Percentiles rank a stretch among this genome's conserved stretches.
Evolutionary conservation across 129 eudicot species (phyloP).

Genomic region (Erigeron canadensis): DNA sequence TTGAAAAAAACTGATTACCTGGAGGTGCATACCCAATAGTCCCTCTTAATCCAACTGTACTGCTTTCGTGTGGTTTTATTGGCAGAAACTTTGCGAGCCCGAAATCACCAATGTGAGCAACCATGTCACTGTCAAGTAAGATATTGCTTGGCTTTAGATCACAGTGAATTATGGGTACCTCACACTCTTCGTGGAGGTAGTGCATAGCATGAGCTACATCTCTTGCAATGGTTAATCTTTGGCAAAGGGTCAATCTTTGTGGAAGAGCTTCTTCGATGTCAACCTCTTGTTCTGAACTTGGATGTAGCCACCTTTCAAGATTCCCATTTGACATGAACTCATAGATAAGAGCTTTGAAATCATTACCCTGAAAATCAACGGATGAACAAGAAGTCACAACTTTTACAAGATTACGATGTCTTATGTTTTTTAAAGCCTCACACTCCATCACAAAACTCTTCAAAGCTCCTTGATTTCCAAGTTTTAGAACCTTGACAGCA

Average conservation of each 20-base stretch:
- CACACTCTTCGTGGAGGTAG: too few relatives aligned
- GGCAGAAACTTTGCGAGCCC: slow-evolving; percentile 44
- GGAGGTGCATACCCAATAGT: too few relatives aligned
- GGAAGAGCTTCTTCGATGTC: slow-evolving; percentile 9
- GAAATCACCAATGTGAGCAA: slow-evolving; percentile 39
- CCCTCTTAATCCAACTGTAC: too few relatives aligned
- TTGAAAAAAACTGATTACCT: too few relatives aligned
- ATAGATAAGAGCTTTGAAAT: slow-evolving; percentile 40
- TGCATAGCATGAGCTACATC: too few relatives aligned
- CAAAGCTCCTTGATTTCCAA: too few relatives aligned
- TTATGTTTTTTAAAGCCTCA: slow-evolving; percentile 39
- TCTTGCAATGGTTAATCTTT: too few relatives aligned
- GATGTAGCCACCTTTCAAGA: slow-evolving; percentile 40
- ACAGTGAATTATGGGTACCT: too few relatives aligned
- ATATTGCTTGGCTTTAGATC: slow-evolving; percentile 27
- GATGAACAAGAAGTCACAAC: slow-evolving; percentile 39
- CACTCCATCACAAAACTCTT: slow-evolving; percentile 31
- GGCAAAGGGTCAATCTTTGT: too few relatives aligned
- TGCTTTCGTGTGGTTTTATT: slow-evolving; percentile 29
- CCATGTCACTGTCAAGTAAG: slow-evolving; percentile 39
- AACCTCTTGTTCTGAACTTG: slow-evolving; percentile 21
- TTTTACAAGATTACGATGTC: slow-evolving; percentile 41
- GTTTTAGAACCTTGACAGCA: too few relatives aligned
- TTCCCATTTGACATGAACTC: slow-evolving; percentile 44
- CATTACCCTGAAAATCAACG: slow-evolving; percentile 41